Conservation (phyloP, 2,329 filamentous ascomycete species). For the Phyllosticta ampelicida region DNA sequence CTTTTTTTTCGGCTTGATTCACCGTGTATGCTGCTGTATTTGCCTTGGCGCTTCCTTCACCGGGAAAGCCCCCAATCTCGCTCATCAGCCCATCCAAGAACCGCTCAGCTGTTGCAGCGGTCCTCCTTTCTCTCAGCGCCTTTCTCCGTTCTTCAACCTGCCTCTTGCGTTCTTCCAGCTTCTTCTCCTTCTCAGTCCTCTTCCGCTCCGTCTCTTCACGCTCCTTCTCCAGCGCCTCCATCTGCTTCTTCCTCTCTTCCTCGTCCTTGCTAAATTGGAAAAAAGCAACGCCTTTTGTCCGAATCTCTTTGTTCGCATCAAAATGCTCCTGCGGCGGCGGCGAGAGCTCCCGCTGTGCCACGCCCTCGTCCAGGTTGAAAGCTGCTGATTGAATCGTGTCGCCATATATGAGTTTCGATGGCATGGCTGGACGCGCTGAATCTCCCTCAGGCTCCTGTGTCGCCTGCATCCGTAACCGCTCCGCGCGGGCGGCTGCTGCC, state of each 20-base stretch:
- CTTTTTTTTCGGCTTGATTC: background rate
- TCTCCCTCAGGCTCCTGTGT: conserved; percentile 55
- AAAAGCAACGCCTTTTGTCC: conserved; percentile 83
- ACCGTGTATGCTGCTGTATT: background rate
- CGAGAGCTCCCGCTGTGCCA: conserved; percentile 58
- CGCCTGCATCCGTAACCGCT: conserved; percentile 46
- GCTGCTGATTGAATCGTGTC: conserved; percentile 75
- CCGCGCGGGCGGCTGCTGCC: conserved; percentile 54
- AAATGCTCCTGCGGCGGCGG: conserved; percentile 77
- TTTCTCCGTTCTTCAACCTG: conserved; percentile 45
- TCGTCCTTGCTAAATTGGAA: conserved; percentile 78
- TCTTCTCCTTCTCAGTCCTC: conserved; percentile 45
- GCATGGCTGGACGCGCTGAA: conserved; percentile 56
- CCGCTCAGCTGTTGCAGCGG: conserved; percentile 57
- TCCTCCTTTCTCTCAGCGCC: conserved; percentile 51
- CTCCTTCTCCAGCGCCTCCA: conserved; percentile 60
- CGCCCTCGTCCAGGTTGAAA: conserved; percentile 62
- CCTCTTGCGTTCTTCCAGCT: conserved; percentile 44
- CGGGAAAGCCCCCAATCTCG: conserved; percentile 16
- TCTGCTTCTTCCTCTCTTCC: conserved; percentile 56
- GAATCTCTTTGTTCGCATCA: conserved; percentile 70
- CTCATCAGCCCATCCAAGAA: conserved; percentile 53
- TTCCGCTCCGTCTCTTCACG: conserved; percentile 57
- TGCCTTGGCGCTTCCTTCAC: background rate
- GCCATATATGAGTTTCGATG: conserved; percentile 67